Evolutionary conservation across 23 red algal species (phyloP).

Genomic region (Cyanidiococcus yangmingshanensis): DNA sequence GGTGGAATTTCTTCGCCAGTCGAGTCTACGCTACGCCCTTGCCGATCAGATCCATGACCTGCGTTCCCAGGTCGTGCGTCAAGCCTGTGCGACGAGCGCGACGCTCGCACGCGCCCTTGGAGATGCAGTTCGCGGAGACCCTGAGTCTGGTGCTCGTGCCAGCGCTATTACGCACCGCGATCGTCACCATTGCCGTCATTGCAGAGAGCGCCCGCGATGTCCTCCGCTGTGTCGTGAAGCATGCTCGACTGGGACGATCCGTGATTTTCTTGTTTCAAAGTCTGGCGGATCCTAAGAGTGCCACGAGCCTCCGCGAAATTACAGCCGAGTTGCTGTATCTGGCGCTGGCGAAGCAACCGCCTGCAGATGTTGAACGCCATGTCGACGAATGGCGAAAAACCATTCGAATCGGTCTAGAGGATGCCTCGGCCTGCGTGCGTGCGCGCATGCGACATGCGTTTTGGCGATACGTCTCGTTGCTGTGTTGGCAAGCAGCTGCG

Average conservation of each 20-base stretch:
- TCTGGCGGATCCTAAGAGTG: not conserved
- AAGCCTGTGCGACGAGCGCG: not conserved
- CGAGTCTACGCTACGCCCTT: conserved; percentile 14
- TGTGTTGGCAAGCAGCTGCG: conserved; percentile 1
- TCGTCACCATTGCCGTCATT: conserved; percentile 16
- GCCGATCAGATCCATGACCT: conserved; percentile 15
- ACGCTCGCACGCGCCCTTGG: not conserved
- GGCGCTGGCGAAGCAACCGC: not conserved
- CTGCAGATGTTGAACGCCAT: not conserved
- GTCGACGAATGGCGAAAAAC: not conserved
- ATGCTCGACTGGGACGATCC: not conserved
- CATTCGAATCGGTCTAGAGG: not conserved
- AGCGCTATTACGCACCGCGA: not conserved
- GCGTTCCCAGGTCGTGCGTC: conserved; percentile 18
- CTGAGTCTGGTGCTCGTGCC: not conserved
- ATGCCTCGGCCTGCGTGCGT: conserved; percentile 4
- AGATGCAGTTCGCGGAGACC: not conserved
- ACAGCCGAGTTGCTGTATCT: conserved; percentile 1
- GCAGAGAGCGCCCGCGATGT: not conserved
- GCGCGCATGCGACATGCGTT: not conserved
- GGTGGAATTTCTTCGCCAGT: not conserved
- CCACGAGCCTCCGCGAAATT: not conserved
- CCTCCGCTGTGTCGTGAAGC: not conserved
- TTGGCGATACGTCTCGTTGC: not conserved
- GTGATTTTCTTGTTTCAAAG: not conserved